Evolutionary conservation across 345 rosid species (phyloP).

Genomic region (Hypericum perforatum): DNA sequence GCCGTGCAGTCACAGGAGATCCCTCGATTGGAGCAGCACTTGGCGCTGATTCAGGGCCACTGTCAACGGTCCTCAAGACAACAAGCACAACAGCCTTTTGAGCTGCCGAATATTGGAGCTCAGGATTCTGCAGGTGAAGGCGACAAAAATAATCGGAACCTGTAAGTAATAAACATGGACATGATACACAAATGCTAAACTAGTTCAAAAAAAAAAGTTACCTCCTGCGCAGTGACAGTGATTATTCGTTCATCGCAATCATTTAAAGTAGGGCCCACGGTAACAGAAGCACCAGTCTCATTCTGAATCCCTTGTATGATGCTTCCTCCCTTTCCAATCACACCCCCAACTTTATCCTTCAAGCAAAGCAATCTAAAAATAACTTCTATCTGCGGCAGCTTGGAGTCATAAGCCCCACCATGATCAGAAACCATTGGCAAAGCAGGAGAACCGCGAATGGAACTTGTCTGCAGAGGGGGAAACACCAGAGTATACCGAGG

Average conservation of each 20-base stretch:
- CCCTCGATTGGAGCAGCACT: slow-evolving; percentile 38
- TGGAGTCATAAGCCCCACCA: slow-evolving; percentile 17
- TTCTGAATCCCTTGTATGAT: slow-evolving; percentile 58
- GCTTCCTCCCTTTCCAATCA: slow-evolving; percentile 77
- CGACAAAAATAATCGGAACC: slow-evolving; percentile 15
- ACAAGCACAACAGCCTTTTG: slow-evolving; percentile 70
- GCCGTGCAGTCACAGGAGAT: slow-evolving; percentile 50
- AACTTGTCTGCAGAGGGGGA: slow-evolving; percentile 25
- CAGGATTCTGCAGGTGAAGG: slow-evolving; percentile 49
- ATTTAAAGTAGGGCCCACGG: slow-evolving; percentile 47
- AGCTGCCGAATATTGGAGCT: slow-evolving; percentile 54
- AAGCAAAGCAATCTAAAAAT: slow-evolving; percentile 66
- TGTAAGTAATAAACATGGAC: slow-evolving; percentile 5
- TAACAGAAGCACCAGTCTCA: slow-evolving; percentile 72
- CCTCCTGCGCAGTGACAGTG: slow-evolving; percentile 71
- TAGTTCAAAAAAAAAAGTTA: slow-evolving; percentile 16
- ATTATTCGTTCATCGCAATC: slow-evolving; percentile 76
- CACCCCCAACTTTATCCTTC: slow-evolving; percentile 68
- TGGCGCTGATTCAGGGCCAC: slow-evolving; percentile 40
- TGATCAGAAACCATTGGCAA: slow-evolving; percentile 38
- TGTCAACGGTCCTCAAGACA: slow-evolving; percentile 53
- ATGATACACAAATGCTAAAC: slow-evolving; percentile 11
- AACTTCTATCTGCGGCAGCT: slow-evolving; percentile 38
- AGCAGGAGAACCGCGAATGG: slow-evolving; percentile 34
- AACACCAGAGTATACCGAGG: slow-evolving; percentile 23